phyloP scores from a whole-genome alignment of 2,329 filamentous ascomycete species.

The Ophiostoma populinum region DNA sequence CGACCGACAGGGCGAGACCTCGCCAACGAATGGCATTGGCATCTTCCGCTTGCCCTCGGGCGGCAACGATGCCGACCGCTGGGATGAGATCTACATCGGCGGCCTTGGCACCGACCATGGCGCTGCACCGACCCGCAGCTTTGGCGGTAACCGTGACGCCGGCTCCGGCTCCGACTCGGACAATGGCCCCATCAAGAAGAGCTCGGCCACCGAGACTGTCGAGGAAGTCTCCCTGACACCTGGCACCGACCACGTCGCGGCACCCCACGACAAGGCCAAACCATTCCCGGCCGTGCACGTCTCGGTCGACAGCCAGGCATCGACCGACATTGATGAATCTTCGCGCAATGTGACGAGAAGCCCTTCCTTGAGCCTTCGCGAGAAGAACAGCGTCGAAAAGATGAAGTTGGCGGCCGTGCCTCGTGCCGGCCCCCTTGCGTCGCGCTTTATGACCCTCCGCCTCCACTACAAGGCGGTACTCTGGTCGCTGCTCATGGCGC shows the following conservation, averaged over 20 bases:
- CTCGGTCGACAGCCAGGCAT: too few species aligned
- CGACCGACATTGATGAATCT: background rate
- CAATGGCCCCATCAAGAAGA: too few species aligned
- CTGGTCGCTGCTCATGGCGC: conserved; percentile 11
- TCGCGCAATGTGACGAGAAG: background rate
- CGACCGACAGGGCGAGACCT: too few species aligned
- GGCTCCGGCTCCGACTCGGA: too few species aligned
- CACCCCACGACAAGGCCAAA: too few species aligned
- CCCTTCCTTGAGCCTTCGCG: background rate
- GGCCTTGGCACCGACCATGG: background rate
- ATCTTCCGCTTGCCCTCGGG: background rate
- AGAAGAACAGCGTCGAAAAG: background rate
- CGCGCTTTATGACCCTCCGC: background rate
- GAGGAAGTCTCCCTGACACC: too few species aligned
- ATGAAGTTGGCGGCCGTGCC: background rate
- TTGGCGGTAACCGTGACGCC: background rate
- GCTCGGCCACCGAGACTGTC: too few species aligned
- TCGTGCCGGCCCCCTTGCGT: background rate
- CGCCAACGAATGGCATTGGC: background rate
- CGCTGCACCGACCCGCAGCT: too few species aligned
- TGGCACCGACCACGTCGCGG: too few species aligned
- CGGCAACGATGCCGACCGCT: background rate
- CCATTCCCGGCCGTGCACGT: too few species aligned
- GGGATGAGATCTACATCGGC: conserved; percentile 4
- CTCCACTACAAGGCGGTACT: conserved; percentile 9